Evolutionary conservation across 208 protist genomes (phyloP).

Genomic region (Blastocrithidia nonstop): DNA sequence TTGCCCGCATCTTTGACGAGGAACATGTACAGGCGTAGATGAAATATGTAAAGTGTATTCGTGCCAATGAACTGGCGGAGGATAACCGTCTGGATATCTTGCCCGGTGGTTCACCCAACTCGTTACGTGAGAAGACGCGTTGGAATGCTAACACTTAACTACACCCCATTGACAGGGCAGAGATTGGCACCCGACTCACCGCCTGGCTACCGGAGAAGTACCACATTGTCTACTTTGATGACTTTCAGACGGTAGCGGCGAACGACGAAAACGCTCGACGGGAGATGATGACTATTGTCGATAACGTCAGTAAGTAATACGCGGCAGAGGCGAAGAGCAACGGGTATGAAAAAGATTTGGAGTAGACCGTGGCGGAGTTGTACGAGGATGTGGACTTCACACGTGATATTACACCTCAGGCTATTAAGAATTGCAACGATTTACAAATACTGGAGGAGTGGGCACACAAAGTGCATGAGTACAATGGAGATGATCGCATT

Average conservation of each 20-base stretch:
- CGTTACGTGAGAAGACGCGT: slow-evolving; percentile 75
- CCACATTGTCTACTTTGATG: slow-evolving; percentile 81
- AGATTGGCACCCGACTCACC: slow-evolving; percentile 64
- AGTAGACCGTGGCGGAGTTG: slow-evolving; percentile 40
- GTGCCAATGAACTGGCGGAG: slow-evolving; percentile 75
- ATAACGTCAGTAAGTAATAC: slow-evolving; percentile 69
- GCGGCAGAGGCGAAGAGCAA: slow-evolving; percentile 46
- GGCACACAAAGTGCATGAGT: slow-evolving; percentile 68
- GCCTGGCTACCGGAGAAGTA: slow-evolving; percentile 84
- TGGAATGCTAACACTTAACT: slow-evolving; percentile 81
- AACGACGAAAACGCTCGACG: slow-evolving; percentile 46
- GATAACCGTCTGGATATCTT: slow-evolving; percentile 81
- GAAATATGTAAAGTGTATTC: slow-evolving; percentile 84
- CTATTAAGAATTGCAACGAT: slow-evolving; percentile 48
- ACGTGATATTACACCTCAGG: slow-evolving; percentile 51
- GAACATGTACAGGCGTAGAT: slow-evolving; percentile 83
- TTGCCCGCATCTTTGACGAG: slow-evolving; percentile 77
- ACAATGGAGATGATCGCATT: slow-evolving; percentile 78
- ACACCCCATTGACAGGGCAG: slow-evolving; percentile 55
- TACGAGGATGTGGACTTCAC: slow-evolving; percentile 66
- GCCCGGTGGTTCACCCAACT: slow-evolving; percentile 70
- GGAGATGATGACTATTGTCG: slow-evolving; percentile 65
- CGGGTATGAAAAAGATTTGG: slow-evolving; percentile 49
- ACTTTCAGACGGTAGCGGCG: slow-evolving; percentile 77
- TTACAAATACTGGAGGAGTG: slow-evolving; percentile 63